Base-by-base conservation (phyloP, 495 filamentous ascomycete genomes). In the Rusavskia elegans region DNA sequence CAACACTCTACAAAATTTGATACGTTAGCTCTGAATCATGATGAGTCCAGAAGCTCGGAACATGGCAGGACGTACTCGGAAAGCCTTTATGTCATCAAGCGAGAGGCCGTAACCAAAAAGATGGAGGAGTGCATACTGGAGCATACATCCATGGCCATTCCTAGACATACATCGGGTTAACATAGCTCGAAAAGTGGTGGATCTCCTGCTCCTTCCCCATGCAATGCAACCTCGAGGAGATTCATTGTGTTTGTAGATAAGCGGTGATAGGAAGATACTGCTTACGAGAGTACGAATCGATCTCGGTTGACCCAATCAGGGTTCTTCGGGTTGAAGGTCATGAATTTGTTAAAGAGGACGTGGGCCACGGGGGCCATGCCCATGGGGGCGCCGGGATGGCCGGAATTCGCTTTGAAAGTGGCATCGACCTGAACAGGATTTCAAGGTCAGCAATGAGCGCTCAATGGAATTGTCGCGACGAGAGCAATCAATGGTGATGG, bases 281-380 rank as follows among this genome's bases (percentile, higher is more conserved):
- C 90, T 77, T 78, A 96, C 92, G 92, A 99, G 66, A 99, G 87
- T 44, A 99, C 87, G 66, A 99, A 99, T 70, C 92, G 81, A 76
- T 99, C 92, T 53, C 92, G 82, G 78, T 97, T 97, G 59, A 85
- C 63, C 89, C 89, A 99, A 55, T 89, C 76, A 51, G 93, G 88
- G 78, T 94, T 96, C 80, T 95, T 89, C 56, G 92, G 92, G 82
- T 99, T 99, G 78, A 96, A 99, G 63, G 70, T 92, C 92, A 99
- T 89, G 79, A 95, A 89, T 69, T 87, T 90, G 79, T 94, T 94
- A 75, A 87, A 99, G 59, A 99, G 84, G 63, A 99, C 85, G 78
- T 99, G 92, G 68, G 92, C 81, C 62, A 89, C 81, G 45, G 93
- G 92, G 63, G 92, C 92, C 92, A 98, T 87, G 72, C 89, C 89